These are phyloP conservation scores for Penicillium daleae DNA, from an alignment of 495 filamentous ascomycete genomes.

Conservation along the genomic window DNA sequence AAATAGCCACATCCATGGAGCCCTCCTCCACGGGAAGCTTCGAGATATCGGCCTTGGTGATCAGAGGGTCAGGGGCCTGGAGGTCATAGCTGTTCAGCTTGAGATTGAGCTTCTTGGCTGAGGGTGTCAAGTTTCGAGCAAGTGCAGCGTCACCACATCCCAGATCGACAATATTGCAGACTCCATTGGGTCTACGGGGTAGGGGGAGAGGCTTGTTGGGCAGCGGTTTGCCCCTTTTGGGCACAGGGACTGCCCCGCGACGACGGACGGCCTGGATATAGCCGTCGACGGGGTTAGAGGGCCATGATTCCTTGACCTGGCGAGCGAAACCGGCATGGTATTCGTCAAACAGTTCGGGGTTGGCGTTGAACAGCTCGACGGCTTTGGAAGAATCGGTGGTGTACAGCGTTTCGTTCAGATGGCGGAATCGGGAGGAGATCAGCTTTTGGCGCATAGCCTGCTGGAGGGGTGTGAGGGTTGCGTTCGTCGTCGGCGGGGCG, in stretches of 20 bases:
- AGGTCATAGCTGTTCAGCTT: conserved; percentile 70
- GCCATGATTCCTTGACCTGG: conserved; percentile 89
- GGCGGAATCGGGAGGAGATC: conserved; percentile 90
- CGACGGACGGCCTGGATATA: conserved; percentile 71
- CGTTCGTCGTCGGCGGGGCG: conserved; percentile 36
- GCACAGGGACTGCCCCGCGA: conserved; percentile 51
- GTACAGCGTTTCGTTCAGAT: conserved; percentile 95
- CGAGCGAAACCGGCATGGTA: conserved; percentile 95
- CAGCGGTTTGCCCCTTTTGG: conserved; percentile 42
- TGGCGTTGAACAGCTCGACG: conserved; percentile 73
- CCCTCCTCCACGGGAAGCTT: conserved; percentile 73
- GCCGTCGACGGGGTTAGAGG: conserved; percentile 87
- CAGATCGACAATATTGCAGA: conserved; percentile 81
- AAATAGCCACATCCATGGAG: conserved; percentile 81
- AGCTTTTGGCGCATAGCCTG: conserved; percentile 92
- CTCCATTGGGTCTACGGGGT: conserved; percentile 56
- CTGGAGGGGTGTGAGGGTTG: conserved; percentile 85
- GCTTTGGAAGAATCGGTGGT: conserved; percentile 83
- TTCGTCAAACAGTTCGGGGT: conserved; percentile 88
- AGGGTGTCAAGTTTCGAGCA: conserved; percentile 60
- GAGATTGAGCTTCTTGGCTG: conserved; percentile 64
- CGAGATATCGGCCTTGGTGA: conserved; percentile 87
- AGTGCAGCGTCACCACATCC: conserved; percentile 82
- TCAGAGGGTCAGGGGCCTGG: conserved; percentile 64
- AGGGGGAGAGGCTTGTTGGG: conserved; percentile 40